Conservation (phyloP, 345 rosid genomes). For the Pistacia atlantica region DNA sequence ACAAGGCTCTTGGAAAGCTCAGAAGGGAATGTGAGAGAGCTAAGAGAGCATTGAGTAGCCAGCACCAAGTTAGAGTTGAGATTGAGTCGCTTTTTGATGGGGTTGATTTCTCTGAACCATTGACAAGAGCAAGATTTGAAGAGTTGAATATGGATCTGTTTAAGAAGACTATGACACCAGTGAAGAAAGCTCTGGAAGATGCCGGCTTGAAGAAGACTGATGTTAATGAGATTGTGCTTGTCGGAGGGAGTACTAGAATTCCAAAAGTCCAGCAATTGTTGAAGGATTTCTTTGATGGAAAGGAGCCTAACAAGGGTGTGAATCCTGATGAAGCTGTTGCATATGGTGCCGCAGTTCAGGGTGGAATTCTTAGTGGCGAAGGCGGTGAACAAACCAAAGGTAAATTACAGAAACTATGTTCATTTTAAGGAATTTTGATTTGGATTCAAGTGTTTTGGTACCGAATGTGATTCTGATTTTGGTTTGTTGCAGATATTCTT, state of each 20-base stretch:
- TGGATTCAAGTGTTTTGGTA: no score
- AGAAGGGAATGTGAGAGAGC: constrained; percentile 35
- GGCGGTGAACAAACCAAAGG: constrained; percentile 29
- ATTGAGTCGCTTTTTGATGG: constrained; percentile 35
- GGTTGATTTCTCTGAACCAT: constrained; percentile 32
- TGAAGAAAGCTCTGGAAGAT: constrained; percentile 37
- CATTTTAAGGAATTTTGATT: no score
- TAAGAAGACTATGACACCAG: constrained; percentile 35
- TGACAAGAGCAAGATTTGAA: constrained; percentile 16
- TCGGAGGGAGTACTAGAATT: constrained; percentile 39
- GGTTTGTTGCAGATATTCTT: constrained; percentile 37
- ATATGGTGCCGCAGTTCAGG: constrained; percentile 36
- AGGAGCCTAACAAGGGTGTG: constrained; percentile 21
- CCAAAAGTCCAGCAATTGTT: constrained; percentile 36
- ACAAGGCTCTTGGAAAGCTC: constrained; percentile 33
- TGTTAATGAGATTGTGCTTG: constrained; percentile 35
- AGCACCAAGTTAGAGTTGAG: constrained; percentile 32
- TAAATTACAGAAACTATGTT: not conserved
- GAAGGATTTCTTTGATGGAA: constrained; percentile 32
- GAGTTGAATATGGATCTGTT: constrained; percentile 33
- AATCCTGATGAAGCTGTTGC: constrained; percentile 40
- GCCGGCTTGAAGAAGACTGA: constrained; percentile 27
- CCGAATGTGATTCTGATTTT: not conserved
- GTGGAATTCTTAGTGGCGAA: constrained; percentile 36
- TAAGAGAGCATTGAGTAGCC: constrained; percentile 34